Evolutionary conservation across 306 rosid species (phyloP).

Genomic region (Lagenaria siceraria): DNA sequence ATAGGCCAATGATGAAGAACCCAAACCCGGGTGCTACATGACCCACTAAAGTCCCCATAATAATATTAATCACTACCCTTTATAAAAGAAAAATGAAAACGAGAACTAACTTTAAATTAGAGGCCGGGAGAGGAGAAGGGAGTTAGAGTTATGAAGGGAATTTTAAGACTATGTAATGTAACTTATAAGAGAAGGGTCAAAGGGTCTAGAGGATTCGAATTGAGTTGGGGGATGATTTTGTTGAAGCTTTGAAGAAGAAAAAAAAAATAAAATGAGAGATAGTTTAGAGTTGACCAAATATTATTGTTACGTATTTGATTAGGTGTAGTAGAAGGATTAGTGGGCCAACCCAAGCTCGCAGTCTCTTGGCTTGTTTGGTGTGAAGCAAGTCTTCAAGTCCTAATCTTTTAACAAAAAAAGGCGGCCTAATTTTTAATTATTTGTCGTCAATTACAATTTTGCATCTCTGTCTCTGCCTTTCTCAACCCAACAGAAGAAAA

Average conservation of each 20-base stretch:
- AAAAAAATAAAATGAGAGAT: too few relatives aligned
- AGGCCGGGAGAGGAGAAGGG: background rate
- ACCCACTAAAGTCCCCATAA: constrained; percentile 64
- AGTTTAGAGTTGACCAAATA: background rate
- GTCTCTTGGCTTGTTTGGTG: background rate
- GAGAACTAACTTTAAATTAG: background rate
- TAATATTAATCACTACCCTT: background rate
- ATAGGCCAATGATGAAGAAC: constrained; percentile 53
- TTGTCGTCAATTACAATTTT: background rate
- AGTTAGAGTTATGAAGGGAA: background rate
- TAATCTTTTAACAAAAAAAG: background rate
- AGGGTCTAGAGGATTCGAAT: background rate
- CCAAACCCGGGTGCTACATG: constrained; percentile 81
- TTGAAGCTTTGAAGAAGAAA: too few relatives aligned
- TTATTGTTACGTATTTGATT: background rate
- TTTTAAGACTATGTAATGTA: background rate
- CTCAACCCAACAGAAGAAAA: background rate
- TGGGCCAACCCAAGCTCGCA: background rate
- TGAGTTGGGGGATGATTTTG: background rate
- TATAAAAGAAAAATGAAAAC: background rate
- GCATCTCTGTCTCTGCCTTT: background rate
- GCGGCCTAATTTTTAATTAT: background rate
- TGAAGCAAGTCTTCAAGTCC: background rate
- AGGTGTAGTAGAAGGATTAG: background rate
- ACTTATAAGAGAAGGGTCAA: background rate